These are phyloP conservation scores for Epichloe uncinata DNA, from an alignment of 2,329 filamentous ascomycete genomes.

Conservation along the genomic window DNA sequence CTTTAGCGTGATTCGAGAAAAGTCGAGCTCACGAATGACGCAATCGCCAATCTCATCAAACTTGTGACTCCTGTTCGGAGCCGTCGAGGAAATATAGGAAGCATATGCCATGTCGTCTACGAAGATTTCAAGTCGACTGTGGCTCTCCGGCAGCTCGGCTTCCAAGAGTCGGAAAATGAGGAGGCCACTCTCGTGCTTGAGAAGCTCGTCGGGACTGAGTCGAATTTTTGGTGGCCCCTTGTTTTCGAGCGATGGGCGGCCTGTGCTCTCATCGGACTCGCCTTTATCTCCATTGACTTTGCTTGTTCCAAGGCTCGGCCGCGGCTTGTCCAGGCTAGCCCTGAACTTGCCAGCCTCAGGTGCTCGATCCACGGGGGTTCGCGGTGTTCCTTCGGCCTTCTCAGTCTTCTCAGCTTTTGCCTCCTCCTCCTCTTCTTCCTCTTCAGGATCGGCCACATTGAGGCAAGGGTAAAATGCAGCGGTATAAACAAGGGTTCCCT, in stretches of 20 bases:
- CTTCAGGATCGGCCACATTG: constrained; percentile 77
- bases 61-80: constrained; percentile 52
- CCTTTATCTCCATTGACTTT: constrained; percentile 8
- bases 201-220: constrained; percentile 66
- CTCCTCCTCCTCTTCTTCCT: constrained; percentile 55
- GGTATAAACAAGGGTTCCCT: constrained; percentile 72
- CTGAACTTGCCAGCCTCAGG: constrained; percentile 31
- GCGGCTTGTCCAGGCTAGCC: constrained; percentile 19
- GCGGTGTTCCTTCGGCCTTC: constrained; percentile 2
- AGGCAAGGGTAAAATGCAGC: constrained; percentile 83
- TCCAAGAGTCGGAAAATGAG: constrained; percentile 92
- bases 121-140: constrained; percentile 71
- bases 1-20: constrained; percentile 82
- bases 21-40: constrained; percentile 93
- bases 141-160: constrained; percentile 63
- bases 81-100: constrained; percentile 69
- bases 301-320: not conserved
- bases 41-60: constrained; percentile 93
- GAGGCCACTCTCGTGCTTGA: constrained; percentile 79
- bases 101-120: constrained; percentile 94
- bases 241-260: constrained; percentile 20
- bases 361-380: constrained; percentile 11
- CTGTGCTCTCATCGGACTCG: constrained; percentile 20
- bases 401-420: constrained; percentile 1
- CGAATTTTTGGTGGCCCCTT: constrained; percentile 60